Conservation (phyloP, 2,329 filamentous ascomycete species). For the Claviceps sp. region DNA sequence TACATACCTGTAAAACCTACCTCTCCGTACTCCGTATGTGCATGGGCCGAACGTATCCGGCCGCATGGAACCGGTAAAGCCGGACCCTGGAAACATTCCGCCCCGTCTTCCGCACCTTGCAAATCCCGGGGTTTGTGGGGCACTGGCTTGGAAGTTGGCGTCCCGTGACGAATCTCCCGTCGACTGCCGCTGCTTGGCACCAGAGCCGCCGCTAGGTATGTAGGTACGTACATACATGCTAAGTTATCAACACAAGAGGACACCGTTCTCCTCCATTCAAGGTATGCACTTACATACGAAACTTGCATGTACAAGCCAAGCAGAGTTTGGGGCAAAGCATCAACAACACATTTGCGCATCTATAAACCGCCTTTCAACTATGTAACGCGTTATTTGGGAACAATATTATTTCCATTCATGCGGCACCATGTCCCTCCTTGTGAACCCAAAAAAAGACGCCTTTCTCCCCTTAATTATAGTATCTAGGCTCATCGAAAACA, state of each 20-base stretch:
- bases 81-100: slow-evolving; percentile 6
- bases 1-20: too few relatives aligned
- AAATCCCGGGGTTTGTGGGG: slow-evolving; percentile 3
- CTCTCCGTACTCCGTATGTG: too few relatives aligned
- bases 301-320: too few relatives aligned
- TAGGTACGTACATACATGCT: background rate
- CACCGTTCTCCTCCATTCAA: too few relatives aligned
- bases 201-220: background rate
- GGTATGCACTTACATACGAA: too few relatives aligned
- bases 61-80: background rate
- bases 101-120: slow-evolving; percentile 5
- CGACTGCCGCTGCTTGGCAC: slow-evolving; percentile 1
- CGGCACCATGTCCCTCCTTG: background rate
- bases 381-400: too few relatives aligned
- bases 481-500: slow-evolving; percentile 85
- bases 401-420: too few relatives aligned
- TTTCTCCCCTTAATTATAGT: slow-evolving; percentile 31
- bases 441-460: background rate
- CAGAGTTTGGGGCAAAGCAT: too few relatives aligned
- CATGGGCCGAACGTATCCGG: too few relatives aligned
- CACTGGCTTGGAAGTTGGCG: background rate
- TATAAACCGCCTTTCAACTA: too few relatives aligned
- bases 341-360: too few relatives aligned
- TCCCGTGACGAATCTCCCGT: slow-evolving; percentile 1
- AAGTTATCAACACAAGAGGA: too few relatives aligned